Evolutionary conservation across 78 protist genomes (phyloP).

Genomic region (Neovahlkampfia damariscottae): DNA sequence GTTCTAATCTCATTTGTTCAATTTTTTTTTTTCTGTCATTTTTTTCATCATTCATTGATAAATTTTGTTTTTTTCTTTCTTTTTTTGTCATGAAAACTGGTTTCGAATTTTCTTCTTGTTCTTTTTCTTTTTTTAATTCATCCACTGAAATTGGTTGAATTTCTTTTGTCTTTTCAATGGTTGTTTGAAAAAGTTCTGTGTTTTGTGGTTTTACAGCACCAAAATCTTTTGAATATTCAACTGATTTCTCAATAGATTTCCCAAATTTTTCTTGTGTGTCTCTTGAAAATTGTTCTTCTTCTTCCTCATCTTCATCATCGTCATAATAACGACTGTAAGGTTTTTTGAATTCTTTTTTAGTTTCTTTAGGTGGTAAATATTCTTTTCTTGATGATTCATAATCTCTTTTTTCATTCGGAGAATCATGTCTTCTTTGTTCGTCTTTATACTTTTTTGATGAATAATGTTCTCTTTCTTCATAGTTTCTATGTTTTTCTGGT

Average conservation of each 20-base stretch:
- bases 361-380: not conserved
- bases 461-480: too few species aligned
- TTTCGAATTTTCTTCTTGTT: too few species aligned
- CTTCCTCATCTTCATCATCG: not conserved
- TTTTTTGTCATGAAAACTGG: not conserved
- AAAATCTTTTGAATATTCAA: too few species aligned
- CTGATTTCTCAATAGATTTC: too few species aligned
- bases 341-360: not conserved
- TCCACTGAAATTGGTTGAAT: too few species aligned
- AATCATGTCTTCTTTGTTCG: not conserved
- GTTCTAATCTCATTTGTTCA: not conserved
- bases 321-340: not conserved
- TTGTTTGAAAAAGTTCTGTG: too few species aligned
- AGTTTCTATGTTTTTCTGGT: too few species aligned
- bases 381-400: not conserved
- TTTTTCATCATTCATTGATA: not conserved
- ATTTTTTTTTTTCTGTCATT: not conserved
- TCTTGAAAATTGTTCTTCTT: not conserved
- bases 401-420: not conserved
- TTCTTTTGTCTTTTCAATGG: too few species aligned
- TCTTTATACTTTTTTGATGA: too few species aligned
- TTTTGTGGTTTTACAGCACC: not conserved
- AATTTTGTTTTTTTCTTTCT: not conserved
- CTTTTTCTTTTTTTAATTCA: too few species aligned
- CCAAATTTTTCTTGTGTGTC: not conserved